Evolutionary conservation across 2,329 filamentous ascomycete species (phyloP), one percentile per base, ranked within the genome.

Genomic region (Diplodia corticola): DNA sequence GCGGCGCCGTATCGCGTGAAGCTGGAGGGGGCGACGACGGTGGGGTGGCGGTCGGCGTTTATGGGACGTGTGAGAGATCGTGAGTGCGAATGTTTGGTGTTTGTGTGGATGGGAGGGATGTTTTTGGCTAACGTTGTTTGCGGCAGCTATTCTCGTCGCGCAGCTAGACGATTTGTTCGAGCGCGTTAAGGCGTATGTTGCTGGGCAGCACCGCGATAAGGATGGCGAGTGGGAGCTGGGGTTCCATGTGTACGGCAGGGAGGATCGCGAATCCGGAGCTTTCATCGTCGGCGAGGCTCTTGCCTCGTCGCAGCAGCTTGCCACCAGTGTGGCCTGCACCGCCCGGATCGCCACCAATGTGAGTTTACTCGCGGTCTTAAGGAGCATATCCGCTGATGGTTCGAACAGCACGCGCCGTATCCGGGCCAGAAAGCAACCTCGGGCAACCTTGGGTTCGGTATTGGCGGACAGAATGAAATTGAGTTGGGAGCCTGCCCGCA

Each of bases 361-460:
- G 1, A 51, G 49, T 28, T 17, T 4, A 9, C 10, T 51, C 2
- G 5, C 1, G 2, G 12, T 51, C n/a, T 9, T 5, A n/a, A 24
- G 24, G 5, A 9, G 2, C 24, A 2, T 1, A 1, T n/a, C 0
- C 24, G 49, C 26, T 51, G n/a, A 51, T 12, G 4, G 4, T 2
- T 74, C 74, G n/a, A 35, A 74, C 0, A 80, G 53, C 84, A 86
- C 68, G 80, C 74, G 0, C 76, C 80, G 0, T 86, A 86, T 64
- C 73, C 76, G 0, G 79, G 80, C 0, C 84, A 86, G 69, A 80
- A 82, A n/a, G 84, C 83, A 0, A 86, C 83, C 0, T 76, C 79
- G 0, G 85, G 84, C 0, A 86, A 86, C 67, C 80, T 86, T 50
- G 82, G 80, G 0, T 78, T 79, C 37, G 79, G 78, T 1, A 77